A percentile compares a stretch with the other conserved stretches of the same genome.
phyloP scores from a whole-genome alignment of 148 eudicot genomes.

The Hydrangea macrophylla region DNA sequence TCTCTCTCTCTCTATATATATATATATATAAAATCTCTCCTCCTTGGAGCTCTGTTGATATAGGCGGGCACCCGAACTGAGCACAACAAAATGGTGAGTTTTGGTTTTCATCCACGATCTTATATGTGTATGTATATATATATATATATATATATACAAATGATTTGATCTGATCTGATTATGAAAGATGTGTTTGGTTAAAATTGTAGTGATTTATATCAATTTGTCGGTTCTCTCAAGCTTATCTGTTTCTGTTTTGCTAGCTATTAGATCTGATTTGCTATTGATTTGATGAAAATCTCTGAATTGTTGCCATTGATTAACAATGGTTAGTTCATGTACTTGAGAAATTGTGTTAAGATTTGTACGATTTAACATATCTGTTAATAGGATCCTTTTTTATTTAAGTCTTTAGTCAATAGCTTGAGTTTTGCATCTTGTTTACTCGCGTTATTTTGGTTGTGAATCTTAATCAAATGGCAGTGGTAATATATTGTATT shows the following conservation, averaged over 20 bases:
- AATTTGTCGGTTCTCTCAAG: neutral
- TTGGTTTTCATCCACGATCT: neutral
- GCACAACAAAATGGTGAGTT: slow-evolving; percentile 13
- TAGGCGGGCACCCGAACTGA: neutral
- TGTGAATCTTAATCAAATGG: neutral
- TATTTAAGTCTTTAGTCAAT: neutral
- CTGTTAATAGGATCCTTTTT: neutral
- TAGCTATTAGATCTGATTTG: slow-evolving; percentile 6
- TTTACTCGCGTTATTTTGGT: neutral
- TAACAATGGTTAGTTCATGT: neutral
- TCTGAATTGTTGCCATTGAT: neutral
- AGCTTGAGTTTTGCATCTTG: neutral
- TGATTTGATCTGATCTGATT: neutral
- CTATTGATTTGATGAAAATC: neutral
- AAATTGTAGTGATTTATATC: neutral
- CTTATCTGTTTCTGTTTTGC: neutral
- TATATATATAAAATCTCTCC: neutral
- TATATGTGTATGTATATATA: neutral
- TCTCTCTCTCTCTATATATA: neutral
- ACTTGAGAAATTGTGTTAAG: neutral
- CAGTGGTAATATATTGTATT: neutral
- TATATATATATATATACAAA: neutral
- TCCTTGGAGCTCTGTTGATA: neutral
- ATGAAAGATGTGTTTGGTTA: neutral
- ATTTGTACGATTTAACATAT: neutral